Base-by-base conservation (phyloP, 768 basidiomycete species). In the Mycena venus region DNA sequence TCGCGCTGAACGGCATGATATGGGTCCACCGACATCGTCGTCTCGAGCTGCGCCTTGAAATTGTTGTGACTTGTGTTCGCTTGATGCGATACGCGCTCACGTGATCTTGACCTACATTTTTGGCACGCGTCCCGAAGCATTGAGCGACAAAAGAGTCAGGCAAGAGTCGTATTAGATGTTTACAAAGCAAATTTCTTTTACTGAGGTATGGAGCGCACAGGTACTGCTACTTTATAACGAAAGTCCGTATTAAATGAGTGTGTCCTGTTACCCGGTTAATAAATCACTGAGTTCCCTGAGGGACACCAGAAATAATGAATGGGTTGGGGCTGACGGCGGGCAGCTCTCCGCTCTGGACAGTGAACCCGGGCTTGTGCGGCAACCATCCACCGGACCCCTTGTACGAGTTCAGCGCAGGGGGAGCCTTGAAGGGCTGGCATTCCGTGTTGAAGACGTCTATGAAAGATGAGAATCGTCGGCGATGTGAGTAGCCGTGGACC, bases 1-100 rank as follows among this genome's bases (percentile, higher is more conserved):
- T 97, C 96, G 72, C 91, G 91, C 79, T 94, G 92, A 2, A 96
- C 95, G 40, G 91, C 93, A 85, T 96, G 93, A 82, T 96, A 97
- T 49, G 96, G 96, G 84, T 97, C 96, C 9, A 88, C 83, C 21
- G 93, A 92, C 92, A 93, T 93, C 21, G 73, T 12, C 55, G 62
- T 40, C n/a, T 17, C 36, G 56, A 29, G 68, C 38, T 64, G 63
- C 61, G 32, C 49, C 51, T 4, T 14, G 17, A 38, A 11, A 14
- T 34, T 60, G 58, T 60, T 51, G 56, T 59, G n/a, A 23, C 31
- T 25, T 59, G 23, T 59, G 14, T 32, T 8, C 6, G 27, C 14
- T 40, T 42, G 65, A 53, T 53, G 47, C 7, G 14, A 65, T 38
- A 70, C 69, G 61, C 69, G 69, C 55, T 70, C 69, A 70, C 68